Conservation (phyloP, 805 yeast genomes). For the Jamesozyma piceae region DNA sequence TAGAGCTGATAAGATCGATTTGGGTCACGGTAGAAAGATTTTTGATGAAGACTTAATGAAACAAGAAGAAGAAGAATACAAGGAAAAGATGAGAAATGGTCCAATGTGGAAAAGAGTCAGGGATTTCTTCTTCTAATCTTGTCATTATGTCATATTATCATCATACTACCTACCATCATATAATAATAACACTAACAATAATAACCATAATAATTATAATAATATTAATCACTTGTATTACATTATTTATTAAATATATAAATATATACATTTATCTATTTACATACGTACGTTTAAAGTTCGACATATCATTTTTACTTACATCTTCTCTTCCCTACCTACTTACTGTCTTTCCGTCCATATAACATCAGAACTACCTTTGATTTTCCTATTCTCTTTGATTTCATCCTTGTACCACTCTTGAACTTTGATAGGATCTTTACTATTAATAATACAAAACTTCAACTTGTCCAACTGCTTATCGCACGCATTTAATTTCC, state of each 20-base stretch:
- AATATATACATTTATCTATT: too few species aligned
- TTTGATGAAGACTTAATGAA: constrained; percentile 29
- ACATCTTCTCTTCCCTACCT: background rate
- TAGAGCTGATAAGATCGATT: constrained; percentile 25
- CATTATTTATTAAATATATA: too few species aligned
- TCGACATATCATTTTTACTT: too few species aligned
- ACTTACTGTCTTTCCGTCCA: constrained; percentile 70
- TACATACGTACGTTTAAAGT: too few species aligned
- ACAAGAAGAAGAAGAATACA: constrained; percentile 29
- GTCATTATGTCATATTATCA: too few species aligned
- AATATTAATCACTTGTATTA: too few species aligned
- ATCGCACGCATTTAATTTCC: constrained; percentile 63
- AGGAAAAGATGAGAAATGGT: constrained; percentile 21
- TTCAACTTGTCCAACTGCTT: constrained; percentile 64
- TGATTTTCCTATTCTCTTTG: constrained; percentile 44
- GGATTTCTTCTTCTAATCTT: constrained; percentile 29
- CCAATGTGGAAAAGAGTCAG: constrained; percentile 19
- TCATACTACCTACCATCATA: too few species aligned
- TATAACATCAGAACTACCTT: constrained; percentile 76
- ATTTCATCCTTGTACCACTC: constrained; percentile 58
- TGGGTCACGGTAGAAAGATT: constrained; percentile 23
- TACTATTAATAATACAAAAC: constrained; percentile 59
- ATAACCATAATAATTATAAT: too few species aligned
- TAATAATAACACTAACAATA: too few species aligned
- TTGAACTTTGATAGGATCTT: constrained; percentile 54